A percentile compares a stretch with the other conserved stretches of the same genome.
Conservation (phyloP, 2,329 filamentous ascomycete genomes). For the Emmonsiellopsis sp. region DNA sequence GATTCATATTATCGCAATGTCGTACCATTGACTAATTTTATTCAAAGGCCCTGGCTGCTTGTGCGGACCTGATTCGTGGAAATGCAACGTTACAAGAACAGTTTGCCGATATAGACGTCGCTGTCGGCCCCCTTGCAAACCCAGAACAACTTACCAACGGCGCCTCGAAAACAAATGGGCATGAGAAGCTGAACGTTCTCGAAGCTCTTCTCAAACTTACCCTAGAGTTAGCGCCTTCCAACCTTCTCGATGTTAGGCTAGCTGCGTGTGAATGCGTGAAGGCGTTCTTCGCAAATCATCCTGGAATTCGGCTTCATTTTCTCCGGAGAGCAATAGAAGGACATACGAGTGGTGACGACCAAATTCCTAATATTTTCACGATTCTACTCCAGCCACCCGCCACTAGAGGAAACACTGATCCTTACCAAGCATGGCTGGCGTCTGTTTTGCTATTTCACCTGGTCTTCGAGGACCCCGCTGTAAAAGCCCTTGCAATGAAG, state of each 20-base stretch:
- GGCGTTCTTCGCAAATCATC: slow-evolving; percentile 79
- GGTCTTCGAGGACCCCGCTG: slow-evolving; percentile 67
- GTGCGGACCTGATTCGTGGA: slow-evolving; percentile 77
- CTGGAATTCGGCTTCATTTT: slow-evolving; percentile 76
- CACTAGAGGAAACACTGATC: slow-evolving; percentile 58
- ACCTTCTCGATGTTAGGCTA: slow-evolving; percentile 69
- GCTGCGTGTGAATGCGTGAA: slow-evolving; percentile 86
- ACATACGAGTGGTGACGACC: slow-evolving; percentile 65
- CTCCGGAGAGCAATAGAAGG: slow-evolving; percentile 81
- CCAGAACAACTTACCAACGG: slow-evolving; percentile 29
- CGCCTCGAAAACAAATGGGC: slow-evolving; percentile 35
- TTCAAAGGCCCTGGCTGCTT: slow-evolving; percentile 64
- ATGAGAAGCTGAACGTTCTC: slow-evolving; percentile 72
- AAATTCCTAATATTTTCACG: slow-evolving; percentile 80
- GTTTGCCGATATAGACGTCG: slow-evolving; percentile 79
- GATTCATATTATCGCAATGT: slow-evolving; percentile 1
- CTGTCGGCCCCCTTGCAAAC: slow-evolving; percentile 17
- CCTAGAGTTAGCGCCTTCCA: slow-evolving; percentile 56
- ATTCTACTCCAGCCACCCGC: slow-evolving; percentile 64
- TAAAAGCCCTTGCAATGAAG: slow-evolving; percentile 69
- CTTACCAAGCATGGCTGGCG: slow-evolving; percentile 85
- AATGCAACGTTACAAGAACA: slow-evolving; percentile 74
- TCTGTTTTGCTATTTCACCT: slow-evolving; percentile 80
- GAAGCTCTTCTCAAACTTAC: slow-evolving; percentile 82
- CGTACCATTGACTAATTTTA: slow-evolving; percentile 3